Conservation (phyloP, 2,329 filamentous ascomycete species). For the Fusarium sp. region DNA sequence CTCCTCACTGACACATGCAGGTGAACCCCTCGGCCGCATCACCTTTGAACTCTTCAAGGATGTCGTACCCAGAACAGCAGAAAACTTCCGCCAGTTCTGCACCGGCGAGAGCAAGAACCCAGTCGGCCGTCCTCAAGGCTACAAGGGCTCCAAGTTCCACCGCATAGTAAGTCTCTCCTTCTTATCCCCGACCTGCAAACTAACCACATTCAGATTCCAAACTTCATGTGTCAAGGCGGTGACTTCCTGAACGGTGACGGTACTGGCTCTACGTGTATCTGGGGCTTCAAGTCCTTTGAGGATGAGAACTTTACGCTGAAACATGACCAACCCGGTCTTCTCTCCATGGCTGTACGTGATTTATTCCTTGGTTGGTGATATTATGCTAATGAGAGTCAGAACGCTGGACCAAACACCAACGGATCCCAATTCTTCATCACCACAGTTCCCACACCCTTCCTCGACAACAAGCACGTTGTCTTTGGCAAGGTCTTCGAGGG, state of each 20-base stretch:
- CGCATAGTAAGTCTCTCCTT: conserved; percentile 75
- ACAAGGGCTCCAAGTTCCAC: conserved; percentile 95
- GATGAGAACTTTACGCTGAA: conserved; percentile 90
- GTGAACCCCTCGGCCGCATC: conserved; percentile 85
- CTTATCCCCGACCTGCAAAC: conserved; percentile 5
- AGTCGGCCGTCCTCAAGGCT: conserved; percentile 84
- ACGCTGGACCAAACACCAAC: conserved; percentile 91
- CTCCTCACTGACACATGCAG: conserved; percentile 55
- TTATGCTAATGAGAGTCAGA: conserved; percentile 60
- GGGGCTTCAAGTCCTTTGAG: conserved; percentile 83
- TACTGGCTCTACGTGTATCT: conserved; percentile 88
- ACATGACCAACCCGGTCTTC: conserved; percentile 81
- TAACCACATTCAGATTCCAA: conserved; percentile 75
- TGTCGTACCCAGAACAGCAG: conserved; percentile 85
- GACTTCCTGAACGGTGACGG: conserved; percentile 96
- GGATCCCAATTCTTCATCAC: conserved; percentile 99
- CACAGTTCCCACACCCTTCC: conserved; percentile 83
- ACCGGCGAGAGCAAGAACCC: conserved; percentile 89
- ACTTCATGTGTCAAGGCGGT: conserved; percentile 97
- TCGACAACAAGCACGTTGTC: conserved; percentile 94
- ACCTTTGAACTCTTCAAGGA: conserved; percentile 92
- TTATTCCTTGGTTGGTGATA: not conserved
- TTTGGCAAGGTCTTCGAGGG: conserved; percentile 92
- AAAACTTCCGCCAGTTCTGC: conserved; percentile 98
- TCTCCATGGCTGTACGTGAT: conserved; percentile 88